Evolutionary conservation across 2,329 filamentous ascomycete genomes (phyloP).

Genomic region (Scortechinia acanthostroma): DNA sequence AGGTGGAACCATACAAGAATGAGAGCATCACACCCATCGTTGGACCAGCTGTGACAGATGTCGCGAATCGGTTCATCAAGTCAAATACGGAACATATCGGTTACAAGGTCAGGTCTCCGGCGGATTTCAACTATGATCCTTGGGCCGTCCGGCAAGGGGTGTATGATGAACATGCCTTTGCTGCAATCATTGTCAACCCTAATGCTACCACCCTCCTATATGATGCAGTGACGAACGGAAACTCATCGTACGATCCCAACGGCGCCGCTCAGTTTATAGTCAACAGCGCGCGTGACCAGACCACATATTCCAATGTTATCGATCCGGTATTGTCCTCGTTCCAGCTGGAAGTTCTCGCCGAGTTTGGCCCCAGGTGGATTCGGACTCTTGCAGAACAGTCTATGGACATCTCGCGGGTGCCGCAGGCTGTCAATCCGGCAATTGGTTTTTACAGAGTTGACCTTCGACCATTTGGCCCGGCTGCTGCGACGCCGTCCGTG

Average conservation of each 20-base stretch:
- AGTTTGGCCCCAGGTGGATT: conserved; percentile 38
- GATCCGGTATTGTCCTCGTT: conserved; percentile 37
- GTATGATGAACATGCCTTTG: conserved; percentile 51
- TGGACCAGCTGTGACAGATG: conserved; percentile 40
- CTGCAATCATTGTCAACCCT: conserved; percentile 52
- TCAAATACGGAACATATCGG: conserved; percentile 33
- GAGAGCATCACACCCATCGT: conserved; percentile 37
- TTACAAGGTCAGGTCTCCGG: conserved; percentile 35
- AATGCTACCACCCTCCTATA: conserved; percentile 53
- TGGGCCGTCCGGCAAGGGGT: conserved; percentile 46
- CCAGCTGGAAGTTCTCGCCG: conserved; percentile 31
- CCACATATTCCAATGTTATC: conserved; percentile 43
- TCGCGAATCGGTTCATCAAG: conserved; percentile 31
- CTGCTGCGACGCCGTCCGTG: conserved; percentile 44
- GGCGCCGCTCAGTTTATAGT: conserved; percentile 49
- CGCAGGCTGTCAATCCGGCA: conserved; percentile 19
- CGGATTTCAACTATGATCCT: conserved; percentile 45
- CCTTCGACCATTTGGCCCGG: conserved; percentile 48
- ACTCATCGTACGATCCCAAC: conserved; percentile 49
- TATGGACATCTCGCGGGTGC: conserved; percentile 17
- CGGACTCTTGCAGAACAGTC: conserved; percentile 27
- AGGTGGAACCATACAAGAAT: conserved; percentile 35
- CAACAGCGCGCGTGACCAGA: conserved; percentile 46
- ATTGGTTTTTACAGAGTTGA: conserved; percentile 29
- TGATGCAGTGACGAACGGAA: conserved; percentile 41